Evolutionary conservation across 1,284 basidiomycete genomes (phyloP), one percentile per base, ranked within the genome.

Genomic region (Fistulina hepatica): DNA sequence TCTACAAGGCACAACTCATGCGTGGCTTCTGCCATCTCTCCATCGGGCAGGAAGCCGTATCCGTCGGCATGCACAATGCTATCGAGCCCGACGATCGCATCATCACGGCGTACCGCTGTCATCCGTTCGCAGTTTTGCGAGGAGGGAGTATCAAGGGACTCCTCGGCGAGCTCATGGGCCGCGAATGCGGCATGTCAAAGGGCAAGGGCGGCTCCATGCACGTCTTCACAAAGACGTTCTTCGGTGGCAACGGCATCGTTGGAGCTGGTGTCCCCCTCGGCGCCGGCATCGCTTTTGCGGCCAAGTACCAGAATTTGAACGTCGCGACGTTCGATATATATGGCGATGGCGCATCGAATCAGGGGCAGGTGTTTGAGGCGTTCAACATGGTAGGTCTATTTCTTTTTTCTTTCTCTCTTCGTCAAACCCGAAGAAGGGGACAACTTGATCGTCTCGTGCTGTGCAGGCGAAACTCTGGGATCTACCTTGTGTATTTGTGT

Each of bases 201-300:
- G 95, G 95, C 52, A 98, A 97, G 69, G 94, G 94, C 55, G 95
- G 94, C 16, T 97, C 94, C 20, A 98, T 98, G 94, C 91, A 95
- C 71, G 93, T 95, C 61, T 95, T 95, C 69, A 95, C 91, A 16
- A 81, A 81, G 10, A 78, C 84, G 23, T 97, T 97, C 81, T 95
- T 92, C 53, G 94, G 94, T 49, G 93, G 94, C 22, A 97, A 98
- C 63, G 95, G 95, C 64, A 98, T 98, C 60, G 94, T 97, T 57
- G 94, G 94, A 50, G 94, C 95, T 12, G 94, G 98, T 66, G 93
- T 98, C 5, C 94, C 95, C 33, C 59, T 97, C 44, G 94, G 94
- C 34, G 90, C 94, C 19, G 94, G 94, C 48, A 72, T 97, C 39
- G 84, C 93, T 3, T 89, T 97, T 52, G 92, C 94, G 1, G 88